Evolutionary conservation across 345 rosid species (phyloP), one percentile per base, ranked within the genome.

Genomic region (Rhizophora apiculata): DNA sequence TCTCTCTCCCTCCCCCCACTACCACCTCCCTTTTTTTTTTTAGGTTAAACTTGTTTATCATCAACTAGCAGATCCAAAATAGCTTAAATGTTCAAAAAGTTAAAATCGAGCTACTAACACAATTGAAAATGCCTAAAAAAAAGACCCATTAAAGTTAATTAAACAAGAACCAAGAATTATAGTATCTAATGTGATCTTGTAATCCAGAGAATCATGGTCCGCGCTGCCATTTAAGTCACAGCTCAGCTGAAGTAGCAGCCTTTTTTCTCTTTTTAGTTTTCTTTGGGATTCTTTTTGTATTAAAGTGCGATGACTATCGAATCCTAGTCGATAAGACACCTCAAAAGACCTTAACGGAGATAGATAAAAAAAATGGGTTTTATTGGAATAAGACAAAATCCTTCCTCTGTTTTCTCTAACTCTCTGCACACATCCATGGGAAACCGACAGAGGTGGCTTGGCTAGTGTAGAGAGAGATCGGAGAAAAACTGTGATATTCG

Each of bases 311-410:
- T 59, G 46, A 69, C 31, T n/a, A 39, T 53, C 63, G 20, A 15
- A 62, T 57, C 70, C 52, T 53, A 51, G 62, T 49, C 62, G 79
- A 76, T 59, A 30, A 70, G 73, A 75, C 74, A 69, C 46, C 72
- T 56, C 65, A 62, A 75, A 69, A 73, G 63, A 70, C 64, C 36
- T 53, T 13, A 64, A 53, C 20, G 39, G 68, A 57, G 49, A 66
- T 57, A 7, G 37, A 34, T 34, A 8, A 56, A 69, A 62, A 76
- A 74, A 24, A 24, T 24, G 24, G 72, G 51, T 79, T 75, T 76
- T 57, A 76, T 76, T 39, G 83, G 72, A 74, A 70, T 61, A 77
- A 75, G 63, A 72, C 77, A 79, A 79, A 77, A 72, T 76, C 68
- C 21, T 30, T 68, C 53, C 20, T 37, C 66, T 76, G 18, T 64